A percentile compares a stretch with the other conserved stretches of the same genome.
phyloP scores from a whole-genome alignment of 2,329 filamentous ascomycete genomes.

The Colletotrichum ledebouriae region DNA sequence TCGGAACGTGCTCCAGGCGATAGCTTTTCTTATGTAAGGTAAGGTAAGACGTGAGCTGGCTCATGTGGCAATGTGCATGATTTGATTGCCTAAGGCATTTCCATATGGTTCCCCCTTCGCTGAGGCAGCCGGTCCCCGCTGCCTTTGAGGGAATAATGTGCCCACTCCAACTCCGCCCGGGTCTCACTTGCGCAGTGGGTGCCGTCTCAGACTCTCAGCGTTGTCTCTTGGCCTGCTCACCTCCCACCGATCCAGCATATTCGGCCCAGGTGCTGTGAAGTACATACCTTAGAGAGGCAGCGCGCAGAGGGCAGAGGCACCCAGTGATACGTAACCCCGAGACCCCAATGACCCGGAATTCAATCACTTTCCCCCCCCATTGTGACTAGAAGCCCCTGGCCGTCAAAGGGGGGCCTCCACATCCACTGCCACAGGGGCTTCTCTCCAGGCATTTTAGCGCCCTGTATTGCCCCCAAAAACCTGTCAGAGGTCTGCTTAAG shows the following conservation, averaged over 20 bases:
- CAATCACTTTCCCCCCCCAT: no score
- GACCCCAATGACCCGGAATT: neutral
- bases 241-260: slow-evolving; percentile 18
- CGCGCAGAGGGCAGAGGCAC: neutral
- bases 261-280: slow-evolving; percentile 12
- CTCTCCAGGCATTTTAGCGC: slow-evolving; percentile 3
- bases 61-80: slow-evolving; percentile 13
- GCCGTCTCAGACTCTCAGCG: neutral
- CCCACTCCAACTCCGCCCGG: no score
- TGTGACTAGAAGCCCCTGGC: neutral
- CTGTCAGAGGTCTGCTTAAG: neutral
- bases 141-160: no score
- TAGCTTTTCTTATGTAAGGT: neutral
- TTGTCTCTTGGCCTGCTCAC: slow-evolving; percentile 5
- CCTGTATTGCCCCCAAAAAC: slow-evolving; percentile 3
- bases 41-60: neutral
- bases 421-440: slow-evolving; percentile 26
- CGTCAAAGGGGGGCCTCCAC: slow-evolving; percentile 3
- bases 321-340: slow-evolving; percentile 7
- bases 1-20: neutral
- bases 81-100: slow-evolving; percentile 16
- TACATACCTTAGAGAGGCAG: no score
- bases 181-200: no score
- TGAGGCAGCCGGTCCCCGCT: slow-evolving; percentile 1
- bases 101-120: neutral